These are phyloP conservation scores for Echinosophora koreensis DNA, from an alignment of 306 rosid species.

Conservation along the genomic window DNA sequence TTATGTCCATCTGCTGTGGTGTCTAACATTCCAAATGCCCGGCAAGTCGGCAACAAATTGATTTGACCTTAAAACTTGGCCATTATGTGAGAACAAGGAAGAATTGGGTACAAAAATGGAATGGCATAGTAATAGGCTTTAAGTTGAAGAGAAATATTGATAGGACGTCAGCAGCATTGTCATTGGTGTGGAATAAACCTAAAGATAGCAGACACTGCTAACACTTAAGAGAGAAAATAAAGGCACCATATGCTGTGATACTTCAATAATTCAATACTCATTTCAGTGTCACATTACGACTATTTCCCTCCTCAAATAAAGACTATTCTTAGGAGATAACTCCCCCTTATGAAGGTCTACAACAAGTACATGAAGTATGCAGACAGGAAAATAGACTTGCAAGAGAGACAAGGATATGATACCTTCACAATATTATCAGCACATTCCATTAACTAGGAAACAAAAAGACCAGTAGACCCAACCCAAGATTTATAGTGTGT, in stretches of 20 bases:
- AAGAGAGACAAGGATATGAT: not conserved
- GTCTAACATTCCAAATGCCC: not conserved
- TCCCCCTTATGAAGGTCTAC: not conserved
- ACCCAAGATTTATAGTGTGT: conserved; percentile 57
- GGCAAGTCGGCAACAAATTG: not conserved
- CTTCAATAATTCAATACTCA: not conserved
- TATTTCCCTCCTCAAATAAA: not conserved
- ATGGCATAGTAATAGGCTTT: conserved; percentile 53
- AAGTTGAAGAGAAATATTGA: conserved; percentile 70
- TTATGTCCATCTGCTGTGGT: not conserved
- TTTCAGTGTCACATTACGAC: not conserved
- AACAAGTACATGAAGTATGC: not conserved
- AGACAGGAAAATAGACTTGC: not conserved
- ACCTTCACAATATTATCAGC: conserved; percentile 79
- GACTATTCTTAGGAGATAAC: not conserved
- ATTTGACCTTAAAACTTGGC: not conserved
- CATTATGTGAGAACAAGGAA: not conserved
- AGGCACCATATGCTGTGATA: not conserved
- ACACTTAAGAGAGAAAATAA: conserved; percentile 2
- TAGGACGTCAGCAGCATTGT: conserved; percentile 72
- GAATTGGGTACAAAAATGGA: not conserved
- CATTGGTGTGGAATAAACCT: conserved; percentile 82
- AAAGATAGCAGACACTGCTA: conserved; percentile 19
- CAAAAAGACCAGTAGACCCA: conserved; percentile 62
- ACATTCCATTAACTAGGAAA: conserved; percentile 77